Conservation (phyloP, 2,329 filamentous ascomycete genomes). For the Metarhizium rileyi region DNA sequence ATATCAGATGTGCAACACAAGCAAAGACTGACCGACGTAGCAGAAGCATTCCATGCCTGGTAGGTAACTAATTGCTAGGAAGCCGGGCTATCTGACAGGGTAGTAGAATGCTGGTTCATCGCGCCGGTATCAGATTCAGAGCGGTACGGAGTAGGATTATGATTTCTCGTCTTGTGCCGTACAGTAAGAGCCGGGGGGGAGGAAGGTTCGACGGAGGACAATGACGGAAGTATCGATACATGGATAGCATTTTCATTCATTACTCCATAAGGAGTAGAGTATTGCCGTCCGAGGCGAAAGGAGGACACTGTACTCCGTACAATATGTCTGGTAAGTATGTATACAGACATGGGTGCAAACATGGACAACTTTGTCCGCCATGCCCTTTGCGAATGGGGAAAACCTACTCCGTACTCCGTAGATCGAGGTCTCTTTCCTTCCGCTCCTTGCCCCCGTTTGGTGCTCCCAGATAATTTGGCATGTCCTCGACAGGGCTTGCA, state of each 20-base stretch:
- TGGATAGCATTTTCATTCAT: background rate
- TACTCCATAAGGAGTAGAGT: no score
- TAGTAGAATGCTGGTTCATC: background rate
- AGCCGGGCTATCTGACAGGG: background rate
- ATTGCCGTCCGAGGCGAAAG: no score
- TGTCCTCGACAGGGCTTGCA: background rate
- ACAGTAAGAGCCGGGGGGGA: no score
- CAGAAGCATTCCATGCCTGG: background rate
- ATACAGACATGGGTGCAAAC: no score
- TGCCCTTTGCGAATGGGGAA: background rate
- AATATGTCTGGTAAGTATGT: no score
- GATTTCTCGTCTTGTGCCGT: no score
- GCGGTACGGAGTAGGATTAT: no score
- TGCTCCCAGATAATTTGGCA: background rate
- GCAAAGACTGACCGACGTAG: background rate
- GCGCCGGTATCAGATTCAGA: no score
- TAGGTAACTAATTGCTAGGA: background rate
- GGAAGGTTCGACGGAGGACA: no score
- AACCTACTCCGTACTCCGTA: no score
- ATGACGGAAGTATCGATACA: background rate
- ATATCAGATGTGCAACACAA: background rate
- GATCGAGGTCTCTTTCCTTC: background rate
- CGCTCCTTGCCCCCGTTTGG: background rate
- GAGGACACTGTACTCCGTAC: background rate
- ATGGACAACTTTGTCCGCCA: background rate